These are phyloP conservation scores for Gaeumannomyces tritici DNA, from an alignment of 2,329 filamentous ascomycete genomes.

Conservation along the genomic window DNA sequence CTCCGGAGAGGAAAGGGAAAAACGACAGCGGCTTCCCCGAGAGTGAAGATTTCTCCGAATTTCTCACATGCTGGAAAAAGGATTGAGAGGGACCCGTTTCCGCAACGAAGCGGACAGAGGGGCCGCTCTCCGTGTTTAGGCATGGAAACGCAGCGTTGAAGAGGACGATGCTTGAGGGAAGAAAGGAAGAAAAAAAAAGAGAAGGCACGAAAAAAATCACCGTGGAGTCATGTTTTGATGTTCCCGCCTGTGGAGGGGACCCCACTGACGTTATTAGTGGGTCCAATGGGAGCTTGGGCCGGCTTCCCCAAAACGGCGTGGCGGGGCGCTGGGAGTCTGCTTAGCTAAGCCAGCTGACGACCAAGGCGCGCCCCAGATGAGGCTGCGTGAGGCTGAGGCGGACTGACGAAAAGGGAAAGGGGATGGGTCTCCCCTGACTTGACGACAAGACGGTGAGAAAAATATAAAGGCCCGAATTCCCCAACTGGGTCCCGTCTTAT, in stretches of 20 bases:
- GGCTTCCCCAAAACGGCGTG: background rate
- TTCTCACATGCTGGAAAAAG: conserved; percentile 66
- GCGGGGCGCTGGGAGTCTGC: background rate
- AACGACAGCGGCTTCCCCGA: conserved; percentile 4
- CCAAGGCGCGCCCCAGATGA: background rate
- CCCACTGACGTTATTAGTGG: background rate
- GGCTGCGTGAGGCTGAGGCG: background rate
- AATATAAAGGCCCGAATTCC: background rate
- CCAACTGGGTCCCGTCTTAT: background rate
- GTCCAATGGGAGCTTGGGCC: too few relatives aligned
- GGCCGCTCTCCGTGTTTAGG: conserved; percentile 51
- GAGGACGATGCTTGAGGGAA: conserved; percentile 51
- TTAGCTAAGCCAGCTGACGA: background rate
- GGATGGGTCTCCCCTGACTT: background rate
- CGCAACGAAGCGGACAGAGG: background rate
- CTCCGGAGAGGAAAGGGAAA: background rate
- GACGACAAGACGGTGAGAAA: background rate
- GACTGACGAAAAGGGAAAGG: background rate
- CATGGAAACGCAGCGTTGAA: conserved; percentile 86
- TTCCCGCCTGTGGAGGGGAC: background rate
- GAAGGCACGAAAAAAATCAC: background rate
- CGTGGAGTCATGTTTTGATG: background rate
- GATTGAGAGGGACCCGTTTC: conserved; percentile 19
- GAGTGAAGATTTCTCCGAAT: conserved; percentile 13
- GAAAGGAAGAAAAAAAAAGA: conserved; percentile 2